Evolutionary conservation across 2,329 filamentous ascomycete species (phyloP).

Genomic region (Sclerotinia minor): DNA sequence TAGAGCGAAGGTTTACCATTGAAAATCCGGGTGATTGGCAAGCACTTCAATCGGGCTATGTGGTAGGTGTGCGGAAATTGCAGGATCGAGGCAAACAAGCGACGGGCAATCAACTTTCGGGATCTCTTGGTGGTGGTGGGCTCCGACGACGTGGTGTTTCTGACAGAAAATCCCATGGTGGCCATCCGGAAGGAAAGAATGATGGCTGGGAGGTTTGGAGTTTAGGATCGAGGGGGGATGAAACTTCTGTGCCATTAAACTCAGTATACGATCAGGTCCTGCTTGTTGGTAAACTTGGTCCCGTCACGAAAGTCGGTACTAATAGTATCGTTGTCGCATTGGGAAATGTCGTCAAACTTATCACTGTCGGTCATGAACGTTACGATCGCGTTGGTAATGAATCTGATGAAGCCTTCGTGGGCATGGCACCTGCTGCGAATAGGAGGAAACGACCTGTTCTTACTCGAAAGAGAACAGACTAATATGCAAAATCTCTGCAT

Average conservation of each 20-base stretch:
- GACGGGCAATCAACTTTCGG: not conserved
- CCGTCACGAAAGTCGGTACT: slow-evolving; percentile 61
- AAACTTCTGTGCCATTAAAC: slow-evolving; percentile 28
- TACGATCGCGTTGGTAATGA: slow-evolving; percentile 49
- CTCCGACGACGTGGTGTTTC: slow-evolving; percentile 31
- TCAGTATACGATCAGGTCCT: slow-evolving; percentile 49
- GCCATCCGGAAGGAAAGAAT: slow-evolving; percentile 26
- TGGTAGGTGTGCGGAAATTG: slow-evolving; percentile 61
- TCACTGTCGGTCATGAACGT: slow-evolving; percentile 65
- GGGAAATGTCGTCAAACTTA: slow-evolving; percentile 71
- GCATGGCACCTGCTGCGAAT: slow-evolving; percentile 30
- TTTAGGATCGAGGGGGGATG: slow-evolving; percentile 48
- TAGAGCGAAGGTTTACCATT: slow-evolving; percentile 54
- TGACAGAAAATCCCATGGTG: not conserved
- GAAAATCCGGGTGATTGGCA: slow-evolving; percentile 67
- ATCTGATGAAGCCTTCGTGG: slow-evolving; percentile 35
- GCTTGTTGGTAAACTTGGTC: slow-evolving; percentile 65
- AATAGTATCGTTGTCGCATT: slow-evolving; percentile 68
- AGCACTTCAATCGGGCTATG: slow-evolving; percentile 57
- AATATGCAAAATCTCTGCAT: slow-evolving; percentile 1
- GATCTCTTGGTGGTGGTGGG: slow-evolving; percentile 10
- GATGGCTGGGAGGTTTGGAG: slow-evolving; percentile 56
- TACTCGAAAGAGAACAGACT: slow-evolving; percentile 19
- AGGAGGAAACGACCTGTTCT: slow-evolving; percentile 21
- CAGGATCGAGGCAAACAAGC: slow-evolving; percentile 37